These are phyloP conservation scores for Cyclotella kingstonii DNA, from an alignment of 108 stramenopile species.

Conservation along the genomic window DNA sequence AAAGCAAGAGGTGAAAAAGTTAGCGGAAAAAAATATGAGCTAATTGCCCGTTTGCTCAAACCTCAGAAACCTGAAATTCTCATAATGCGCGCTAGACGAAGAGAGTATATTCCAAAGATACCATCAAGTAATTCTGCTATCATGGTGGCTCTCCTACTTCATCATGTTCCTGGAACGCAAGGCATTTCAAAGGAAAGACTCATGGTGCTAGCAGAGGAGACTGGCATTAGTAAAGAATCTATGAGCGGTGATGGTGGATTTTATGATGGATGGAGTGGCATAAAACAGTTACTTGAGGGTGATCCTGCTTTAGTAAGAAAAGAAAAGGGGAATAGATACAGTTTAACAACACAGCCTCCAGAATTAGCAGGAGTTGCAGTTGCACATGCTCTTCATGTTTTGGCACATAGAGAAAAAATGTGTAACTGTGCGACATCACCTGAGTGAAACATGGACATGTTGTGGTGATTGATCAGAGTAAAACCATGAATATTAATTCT, in stretches of 20 bases:
- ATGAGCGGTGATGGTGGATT: constrained; percentile 60
- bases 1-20: constrained; percentile 48
- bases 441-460: constrained; percentile 2
- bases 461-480: no score
- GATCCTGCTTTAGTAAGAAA: constrained; percentile 56
- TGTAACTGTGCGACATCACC: constrained; percentile 35
- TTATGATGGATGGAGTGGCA: constrained; percentile 58
- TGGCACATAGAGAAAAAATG: constrained; percentile 43
- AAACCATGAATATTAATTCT: no score
- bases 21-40: constrained; percentile 49
- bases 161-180: constrained; percentile 42
- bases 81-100: constrained; percentile 32
- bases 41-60: constrained; percentile 51
- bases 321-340: constrained; percentile 43
- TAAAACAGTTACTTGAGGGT: constrained; percentile 43
- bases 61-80: constrained; percentile 55
- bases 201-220: constrained; percentile 50
- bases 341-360: constrained; percentile 47
- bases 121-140: constrained; percentile 50
- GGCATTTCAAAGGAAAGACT: constrained; percentile 57
- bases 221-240: constrained; percentile 57
- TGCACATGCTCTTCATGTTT: constrained; percentile 48
- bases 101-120: constrained; percentile 54
- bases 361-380: constrained; percentile 43
- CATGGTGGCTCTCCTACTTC: constrained; percentile 52